Evolutionary conservation across 164 flowering plant genomes (phyloP).

Genomic region (Tinospora cordifolia): DNA sequence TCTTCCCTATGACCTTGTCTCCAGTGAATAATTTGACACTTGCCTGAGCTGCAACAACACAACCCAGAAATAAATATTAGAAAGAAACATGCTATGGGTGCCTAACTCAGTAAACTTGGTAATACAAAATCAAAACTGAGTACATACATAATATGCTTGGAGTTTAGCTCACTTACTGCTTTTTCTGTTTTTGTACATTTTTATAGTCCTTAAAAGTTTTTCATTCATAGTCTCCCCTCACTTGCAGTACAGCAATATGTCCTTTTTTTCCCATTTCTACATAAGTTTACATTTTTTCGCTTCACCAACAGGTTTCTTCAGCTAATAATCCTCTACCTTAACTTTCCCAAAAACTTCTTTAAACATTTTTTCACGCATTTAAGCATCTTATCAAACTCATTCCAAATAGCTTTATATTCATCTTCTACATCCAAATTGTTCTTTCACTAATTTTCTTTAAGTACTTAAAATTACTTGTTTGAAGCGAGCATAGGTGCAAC

Average conservation of each 20-base stretch:
- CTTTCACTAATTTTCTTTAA: no score
- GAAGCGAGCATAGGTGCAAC: no score
- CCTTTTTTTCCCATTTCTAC: background rate
- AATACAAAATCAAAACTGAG: background rate
- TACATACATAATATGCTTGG: background rate
- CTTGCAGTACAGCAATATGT: background rate
- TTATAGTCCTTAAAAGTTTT: background rate
- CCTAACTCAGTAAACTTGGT: background rate
- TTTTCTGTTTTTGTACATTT: background rate
- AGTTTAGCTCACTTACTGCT: background rate
- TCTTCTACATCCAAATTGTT: no score
- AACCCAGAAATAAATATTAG: constrained; percentile 2
- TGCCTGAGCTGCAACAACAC: constrained; percentile 55
- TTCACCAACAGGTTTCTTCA: no score
- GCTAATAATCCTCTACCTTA: no score
- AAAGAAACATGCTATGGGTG: background rate
- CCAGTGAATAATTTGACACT: constrained; percentile 84
- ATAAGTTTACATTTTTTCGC: background rate
- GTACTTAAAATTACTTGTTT: no score
- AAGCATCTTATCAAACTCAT: no score
- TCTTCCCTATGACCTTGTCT: constrained; percentile 78
- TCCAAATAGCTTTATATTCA: no score
- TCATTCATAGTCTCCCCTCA: background rate
- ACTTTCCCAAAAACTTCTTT: no score
- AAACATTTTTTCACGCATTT: no score